Percentiles rank a stretch among this genome's conserved stretches.
phyloP scores from a whole-genome alignment of 176 grass and related monocot genomes.

The bread wheat (Triticum aestivum) region IWGSC_CS_RefSeq_v2.1 NC_057798.1:205343639-205344138 shows the following conservation, averaged over 20 bases:
- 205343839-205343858: background rate
- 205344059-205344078: background rate
- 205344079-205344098: constrained; percentile 32
- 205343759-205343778: constrained; percentile 71
- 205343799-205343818: constrained; percentile 75
- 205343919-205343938: constrained; percentile 74
- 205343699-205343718: background rate
- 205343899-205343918: constrained; percentile 44
- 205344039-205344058: background rate
- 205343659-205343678: too few species aligned
- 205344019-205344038: background rate
- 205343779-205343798: constrained; percentile 40
- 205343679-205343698: too few species aligned
- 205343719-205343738: background rate
- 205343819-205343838: constrained; percentile 61
- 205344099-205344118: constrained; percentile 58
- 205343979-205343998: constrained; percentile 55
- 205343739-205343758: constrained; percentile 43
- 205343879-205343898: constrained; percentile 2
- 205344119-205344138: constrained; percentile 65
- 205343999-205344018: background rate
- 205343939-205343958: constrained; percentile 62
- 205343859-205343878: background rate
- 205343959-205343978: constrained; percentile 65
- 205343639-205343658: too few species aligned